phyloP scores from a whole-genome alignment of 73 alveolate species.

The Blepharisma stoltei region DNA sequence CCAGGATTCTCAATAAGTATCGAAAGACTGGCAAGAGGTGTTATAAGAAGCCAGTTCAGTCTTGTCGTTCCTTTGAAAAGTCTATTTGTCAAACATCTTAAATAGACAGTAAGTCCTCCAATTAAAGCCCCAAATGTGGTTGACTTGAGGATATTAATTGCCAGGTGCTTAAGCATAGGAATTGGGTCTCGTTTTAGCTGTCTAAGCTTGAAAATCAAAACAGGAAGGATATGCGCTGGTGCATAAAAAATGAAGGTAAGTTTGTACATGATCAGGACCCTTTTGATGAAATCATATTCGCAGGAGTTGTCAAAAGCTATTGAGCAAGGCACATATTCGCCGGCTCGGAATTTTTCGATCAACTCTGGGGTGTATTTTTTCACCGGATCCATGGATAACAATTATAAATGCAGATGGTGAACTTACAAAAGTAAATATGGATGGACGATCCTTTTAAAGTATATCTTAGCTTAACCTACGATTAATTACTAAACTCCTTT shows the following conservation, averaged over 20 bases:
- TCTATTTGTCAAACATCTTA: background rate
- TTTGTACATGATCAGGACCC: too few relatives aligned
- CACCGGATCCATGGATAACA: too few relatives aligned
- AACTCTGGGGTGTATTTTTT: too few relatives aligned
- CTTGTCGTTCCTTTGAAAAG: background rate
- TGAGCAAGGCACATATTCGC: too few relatives aligned
- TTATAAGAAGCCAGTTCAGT: background rate
- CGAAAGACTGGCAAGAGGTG: background rate
- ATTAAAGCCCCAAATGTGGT: background rate
- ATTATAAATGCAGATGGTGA: too few relatives aligned
- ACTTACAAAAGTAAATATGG: too few relatives aligned
- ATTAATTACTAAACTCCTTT: too few relatives aligned
- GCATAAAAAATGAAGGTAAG: constrained; percentile 1
- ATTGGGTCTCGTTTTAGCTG: constrained; percentile 10
- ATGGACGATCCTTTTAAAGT: too few relatives aligned
- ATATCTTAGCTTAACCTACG: too few relatives aligned
- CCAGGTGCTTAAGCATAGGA: background rate
- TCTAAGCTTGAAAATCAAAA: constrained; percentile 4
- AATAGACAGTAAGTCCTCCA: background rate
- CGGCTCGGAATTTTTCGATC: too few relatives aligned
- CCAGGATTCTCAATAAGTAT: constrained; percentile 36
- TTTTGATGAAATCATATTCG: too few relatives aligned
- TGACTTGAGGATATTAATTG: background rate
- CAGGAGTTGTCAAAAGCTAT: too few relatives aligned
- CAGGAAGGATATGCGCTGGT: constrained; percentile 28